Evolutionary conservation across 2,329 filamentous ascomycete genomes (phyloP).

Genomic region (Bipolaris gigantea): DNA sequence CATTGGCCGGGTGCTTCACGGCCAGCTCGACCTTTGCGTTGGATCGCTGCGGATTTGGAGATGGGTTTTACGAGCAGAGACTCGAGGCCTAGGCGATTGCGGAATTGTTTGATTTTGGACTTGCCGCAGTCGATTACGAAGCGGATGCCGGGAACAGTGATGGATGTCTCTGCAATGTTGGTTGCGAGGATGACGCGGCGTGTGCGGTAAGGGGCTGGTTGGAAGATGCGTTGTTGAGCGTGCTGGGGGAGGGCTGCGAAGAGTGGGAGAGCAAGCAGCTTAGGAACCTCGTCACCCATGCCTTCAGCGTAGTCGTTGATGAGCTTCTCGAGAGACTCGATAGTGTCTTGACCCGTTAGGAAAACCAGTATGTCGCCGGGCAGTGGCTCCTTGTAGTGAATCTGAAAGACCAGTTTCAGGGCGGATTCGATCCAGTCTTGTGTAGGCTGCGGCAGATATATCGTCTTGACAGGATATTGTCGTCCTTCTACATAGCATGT

Average conservation of each 20-base stretch:
- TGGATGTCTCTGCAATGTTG: constrained; percentile 98
- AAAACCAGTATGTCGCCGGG: constrained; percentile 94
- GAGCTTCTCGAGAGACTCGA: constrained; percentile 77
- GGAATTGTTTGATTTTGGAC: constrained; percentile 90
- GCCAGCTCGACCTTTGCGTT: constrained; percentile 87
- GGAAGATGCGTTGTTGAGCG: constrained; percentile 84
- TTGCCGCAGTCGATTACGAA: constrained; percentile 94
- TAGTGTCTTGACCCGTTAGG: constrained; percentile 88
- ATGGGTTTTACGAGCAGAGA: constrained; percentile 89
- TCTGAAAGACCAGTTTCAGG: constrained; percentile 78
- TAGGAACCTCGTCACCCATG: constrained; percentile 74
- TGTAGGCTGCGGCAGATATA: constrained; percentile 73
- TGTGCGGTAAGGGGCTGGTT: constrained; percentile 71
- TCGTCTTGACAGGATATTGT: constrained; percentile 79
- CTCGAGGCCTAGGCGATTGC: constrained; percentile 80
- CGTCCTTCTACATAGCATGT: constrained; percentile 78
- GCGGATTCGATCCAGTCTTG: constrained; percentile 81
- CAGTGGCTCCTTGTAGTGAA: constrained; percentile 85
- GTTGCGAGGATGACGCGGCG: constrained; percentile 91
- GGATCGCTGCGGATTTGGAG: constrained; percentile 89
- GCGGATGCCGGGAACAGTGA: constrained; percentile 90
- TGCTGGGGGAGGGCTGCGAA: constrained; percentile 88
- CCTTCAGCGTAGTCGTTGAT: constrained; percentile 77
- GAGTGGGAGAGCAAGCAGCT: constrained; percentile 71
- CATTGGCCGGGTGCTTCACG: constrained; percentile 91